These are phyloP conservation scores for Ophiostoma sp. DNA, from an alignment of 2,329 filamentous ascomycete genomes.

Conservation along the genomic window DNA sequence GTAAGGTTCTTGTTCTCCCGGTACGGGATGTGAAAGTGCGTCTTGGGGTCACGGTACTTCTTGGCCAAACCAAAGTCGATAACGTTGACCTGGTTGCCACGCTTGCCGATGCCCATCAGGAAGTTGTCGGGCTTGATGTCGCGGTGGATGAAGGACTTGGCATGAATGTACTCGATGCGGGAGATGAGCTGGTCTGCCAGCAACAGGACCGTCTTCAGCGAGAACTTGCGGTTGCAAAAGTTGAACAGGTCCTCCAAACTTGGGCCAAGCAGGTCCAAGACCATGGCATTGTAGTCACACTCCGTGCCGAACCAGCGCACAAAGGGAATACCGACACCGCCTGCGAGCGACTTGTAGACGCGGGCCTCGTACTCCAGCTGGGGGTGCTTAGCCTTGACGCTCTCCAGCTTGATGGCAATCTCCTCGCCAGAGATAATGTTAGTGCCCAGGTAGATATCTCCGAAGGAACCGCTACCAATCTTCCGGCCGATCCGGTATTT, in stretches of 20 bases:
- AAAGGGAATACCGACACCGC: constrained; percentile 95
- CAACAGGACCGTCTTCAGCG: constrained; percentile 93
- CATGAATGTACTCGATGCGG: constrained; percentile 98
- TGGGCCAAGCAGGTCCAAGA: constrained; percentile 91
- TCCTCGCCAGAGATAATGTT: constrained; percentile 99
- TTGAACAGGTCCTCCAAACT: constrained; percentile 98
- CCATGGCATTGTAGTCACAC: constrained; percentile 99
- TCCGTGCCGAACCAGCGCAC: constrained; percentile 99
- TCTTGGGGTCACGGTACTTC: constrained; percentile 99
- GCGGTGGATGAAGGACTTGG: constrained; percentile 98
- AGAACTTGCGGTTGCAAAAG: constrained; percentile 99
- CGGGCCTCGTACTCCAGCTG: constrained; percentile 98
- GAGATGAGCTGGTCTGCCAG: constrained; percentile 98
- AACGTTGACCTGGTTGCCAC: constrained; percentile 98
- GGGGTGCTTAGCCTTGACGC: constrained; percentile 98
- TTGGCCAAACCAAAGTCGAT: constrained; percentile 99
- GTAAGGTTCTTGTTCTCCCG: constrained; percentile 99
- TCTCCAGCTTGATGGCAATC: constrained; percentile 99
- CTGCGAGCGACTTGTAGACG: constrained; percentile 84
- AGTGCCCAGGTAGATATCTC: constrained; percentile 97
- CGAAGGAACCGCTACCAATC: constrained; percentile 95
- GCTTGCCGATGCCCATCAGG: constrained; percentile 98
- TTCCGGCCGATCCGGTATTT: constrained; percentile 99
- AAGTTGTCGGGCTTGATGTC: constrained; percentile 99
- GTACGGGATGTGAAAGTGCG: constrained; percentile 99